These are phyloP conservation scores for Aspergillus floridensis DNA, from an alignment of 2,329 filamentous ascomycete genomes.

Conservation along the genomic window DNA sequence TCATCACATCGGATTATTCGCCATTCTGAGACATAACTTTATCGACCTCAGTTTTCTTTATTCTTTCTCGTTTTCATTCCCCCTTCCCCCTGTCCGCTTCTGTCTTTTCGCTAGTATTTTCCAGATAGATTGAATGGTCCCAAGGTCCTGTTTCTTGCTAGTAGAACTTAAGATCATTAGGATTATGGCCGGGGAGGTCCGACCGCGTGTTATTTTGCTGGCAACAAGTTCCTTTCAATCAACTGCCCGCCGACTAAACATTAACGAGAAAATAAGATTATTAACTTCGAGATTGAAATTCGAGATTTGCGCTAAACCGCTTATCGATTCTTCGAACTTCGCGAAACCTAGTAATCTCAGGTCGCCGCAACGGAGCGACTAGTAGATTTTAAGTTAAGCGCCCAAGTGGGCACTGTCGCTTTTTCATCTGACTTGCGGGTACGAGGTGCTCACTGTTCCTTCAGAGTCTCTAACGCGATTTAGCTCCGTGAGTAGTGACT, in stretches of 20 bases:
- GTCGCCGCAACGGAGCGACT: too few species aligned
- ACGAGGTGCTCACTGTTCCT: background rate
- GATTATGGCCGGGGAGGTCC: background rate
- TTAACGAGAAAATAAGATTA: background rate
- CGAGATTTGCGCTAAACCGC: background rate
- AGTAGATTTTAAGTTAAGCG: background rate
- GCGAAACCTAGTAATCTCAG: too few species aligned
- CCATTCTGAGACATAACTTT: background rate
- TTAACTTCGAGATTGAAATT: background rate
- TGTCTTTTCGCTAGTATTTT: background rate
- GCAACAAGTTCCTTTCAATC: background rate
- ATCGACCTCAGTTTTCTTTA: background rate
- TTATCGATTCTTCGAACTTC: background rate
- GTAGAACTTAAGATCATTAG: background rate
- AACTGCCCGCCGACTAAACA: background rate
- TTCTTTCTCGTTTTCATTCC: background rate
- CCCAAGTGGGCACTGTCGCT: background rate
- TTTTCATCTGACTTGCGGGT: background rate
- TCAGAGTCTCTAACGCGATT: background rate
- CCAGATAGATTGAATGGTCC: background rate
- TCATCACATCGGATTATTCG: background rate
- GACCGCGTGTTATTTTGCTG: background rate
- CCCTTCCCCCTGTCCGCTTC: background rate
- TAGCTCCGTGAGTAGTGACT: background rate
- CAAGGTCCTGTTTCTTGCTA: too few species aligned